These are phyloP conservation scores for Myrica gale DNA, from an alignment of 306 rosid genomes.

Conservation along the genomic window DNA sequence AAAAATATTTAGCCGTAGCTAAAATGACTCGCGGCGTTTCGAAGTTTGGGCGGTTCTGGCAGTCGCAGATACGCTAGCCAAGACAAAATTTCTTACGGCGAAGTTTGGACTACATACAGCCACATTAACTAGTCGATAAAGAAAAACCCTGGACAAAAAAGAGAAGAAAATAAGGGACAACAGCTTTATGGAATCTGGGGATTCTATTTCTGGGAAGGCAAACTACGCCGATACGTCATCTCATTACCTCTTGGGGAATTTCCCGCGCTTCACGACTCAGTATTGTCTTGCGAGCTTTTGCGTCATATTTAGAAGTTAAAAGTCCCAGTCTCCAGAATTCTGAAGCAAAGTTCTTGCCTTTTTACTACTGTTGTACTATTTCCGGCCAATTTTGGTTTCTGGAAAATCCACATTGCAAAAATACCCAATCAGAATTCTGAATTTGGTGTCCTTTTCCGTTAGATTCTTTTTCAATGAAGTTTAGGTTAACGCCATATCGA, in stretches of 20 bases:
- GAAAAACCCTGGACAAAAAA: too few species aligned
- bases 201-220: too few species aligned
- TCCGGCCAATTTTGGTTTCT: background rate
- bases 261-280: conserved; percentile 1
- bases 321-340: background rate
- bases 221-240: too few species aligned
- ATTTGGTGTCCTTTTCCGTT: background rate
- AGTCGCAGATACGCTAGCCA: too few species aligned
- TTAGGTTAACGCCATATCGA: background rate
- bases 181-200: too few species aligned
- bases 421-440: background rate
- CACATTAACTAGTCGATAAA: too few species aligned
- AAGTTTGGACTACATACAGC: too few species aligned
- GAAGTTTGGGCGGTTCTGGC: too few species aligned
- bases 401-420: background rate
- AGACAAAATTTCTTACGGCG: too few species aligned
- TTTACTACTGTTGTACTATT: background rate
- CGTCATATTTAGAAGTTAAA: background rate
- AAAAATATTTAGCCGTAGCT: too few species aligned
- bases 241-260: background rate
- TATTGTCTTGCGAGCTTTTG: background rate
- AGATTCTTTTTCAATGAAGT: conserved; percentile 6
- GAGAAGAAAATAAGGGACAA: too few species aligned
- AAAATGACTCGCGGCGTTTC: too few species aligned
- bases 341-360: background rate